A percentile compares a stretch with the other conserved stretches of the same genome.
These are phyloP conservation scores for Lactarius sp. DNA, from an alignment of 768 basidiomycete genomes.

Conservation along the genomic window DNA sequence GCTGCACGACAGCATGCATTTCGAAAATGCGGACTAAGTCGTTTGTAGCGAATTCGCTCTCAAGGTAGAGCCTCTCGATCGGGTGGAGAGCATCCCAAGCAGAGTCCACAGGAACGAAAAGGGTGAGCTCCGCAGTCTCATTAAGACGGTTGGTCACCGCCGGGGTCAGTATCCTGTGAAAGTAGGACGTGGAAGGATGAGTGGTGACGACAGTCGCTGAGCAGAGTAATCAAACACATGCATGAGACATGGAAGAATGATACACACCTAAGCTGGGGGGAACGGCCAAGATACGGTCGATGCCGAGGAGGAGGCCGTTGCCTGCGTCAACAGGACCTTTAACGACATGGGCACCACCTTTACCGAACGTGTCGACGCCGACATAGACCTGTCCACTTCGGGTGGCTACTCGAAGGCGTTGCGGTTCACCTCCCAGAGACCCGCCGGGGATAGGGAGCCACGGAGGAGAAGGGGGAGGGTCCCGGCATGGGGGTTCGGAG, in stretches of 20 bases:
- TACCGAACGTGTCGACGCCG: slow-evolving; percentile 74
- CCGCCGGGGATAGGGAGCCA: slow-evolving; percentile 86
- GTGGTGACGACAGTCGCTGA: slow-evolving; percentile 57
- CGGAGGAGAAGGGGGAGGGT: slow-evolving; percentile 71
- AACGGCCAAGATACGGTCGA: slow-evolving; percentile 66
- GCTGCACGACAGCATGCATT: slow-evolving; percentile 63
- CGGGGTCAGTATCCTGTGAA: slow-evolving; percentile 63
- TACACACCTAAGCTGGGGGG: slow-evolving; percentile 70
- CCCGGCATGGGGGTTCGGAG: slow-evolving; percentile 54
- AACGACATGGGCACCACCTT: slow-evolving; percentile 64
- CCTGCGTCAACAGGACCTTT: slow-evolving; percentile 52
- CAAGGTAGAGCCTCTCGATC: slow-evolving; percentile 81
- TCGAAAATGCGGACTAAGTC: slow-evolving; percentile 76
- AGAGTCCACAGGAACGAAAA: slow-evolving; percentile 83
- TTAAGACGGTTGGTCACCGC: slow-evolving; percentile 56
- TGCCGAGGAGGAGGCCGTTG: slow-evolving; percentile 77
- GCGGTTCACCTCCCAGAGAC: slow-evolving; percentile 73
- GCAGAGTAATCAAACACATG: neutral
- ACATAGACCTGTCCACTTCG: slow-evolving; percentile 49
- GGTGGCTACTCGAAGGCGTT: slow-evolving; percentile 64
- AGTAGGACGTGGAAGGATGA: slow-evolving; percentile 63
- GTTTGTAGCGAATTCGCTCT: slow-evolving; percentile 78
- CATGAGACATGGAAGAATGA: slow-evolving; percentile 11
- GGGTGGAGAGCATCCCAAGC: slow-evolving; percentile 78
- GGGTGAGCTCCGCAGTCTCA: slow-evolving; percentile 65